Evolutionary conservation across 2,329 filamentous ascomycete genomes (phyloP), one percentile per base, ranked within the genome.

Genomic region (Colletotrichum zoysiae): DNA sequence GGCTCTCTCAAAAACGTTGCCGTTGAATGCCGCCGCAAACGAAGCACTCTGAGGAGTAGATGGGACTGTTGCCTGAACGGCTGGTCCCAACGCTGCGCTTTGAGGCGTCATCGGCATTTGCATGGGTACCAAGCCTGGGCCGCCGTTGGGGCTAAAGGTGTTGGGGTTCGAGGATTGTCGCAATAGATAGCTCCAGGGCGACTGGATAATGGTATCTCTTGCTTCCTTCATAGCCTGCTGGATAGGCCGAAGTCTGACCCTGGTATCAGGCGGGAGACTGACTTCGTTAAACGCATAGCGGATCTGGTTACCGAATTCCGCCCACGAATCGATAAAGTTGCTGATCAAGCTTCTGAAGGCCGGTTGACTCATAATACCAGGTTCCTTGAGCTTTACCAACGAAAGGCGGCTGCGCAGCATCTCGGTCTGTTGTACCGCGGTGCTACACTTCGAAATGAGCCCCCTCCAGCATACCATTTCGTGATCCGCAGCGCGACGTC

Each of bases 1-100:
- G 0, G 88, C 88, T 23, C 88, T 82, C 75, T 90, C 87, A 77
- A 90, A 90, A n/a, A 90, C 86, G 74, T 88, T 85, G 14, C 88
- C 87, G 2, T 84, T 82, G 72, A 90, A 89, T 1, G 86, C 84
- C 20, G 82, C 82, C 9, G 85, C 84, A 76, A 90, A 90, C 0
- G 87, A 88, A 2, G 83, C 86, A 71, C 84, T 88, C 77, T 89
- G 86, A 12, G 90, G 90, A 0, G 90, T 93, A 3, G 88, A 93
- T 5, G 94, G 93, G 14, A 97, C 91, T 0, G 94, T 98, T 1
- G 95, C 95, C 81, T 97, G 95, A 66, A 95, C 93, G 26, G 95
- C 95, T 7, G 95, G 94, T 0, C 95, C 95, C 6, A 98, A 86
- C 1, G 95, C 95, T 20, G 95, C 95, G 76, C 93, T 96, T 73